A percentile compares a stretch with the other conserved stretches of the same genome.
Conservation (phyloP, 1,284 basidiomycete species). For the Blastosporella zonata region DNA sequence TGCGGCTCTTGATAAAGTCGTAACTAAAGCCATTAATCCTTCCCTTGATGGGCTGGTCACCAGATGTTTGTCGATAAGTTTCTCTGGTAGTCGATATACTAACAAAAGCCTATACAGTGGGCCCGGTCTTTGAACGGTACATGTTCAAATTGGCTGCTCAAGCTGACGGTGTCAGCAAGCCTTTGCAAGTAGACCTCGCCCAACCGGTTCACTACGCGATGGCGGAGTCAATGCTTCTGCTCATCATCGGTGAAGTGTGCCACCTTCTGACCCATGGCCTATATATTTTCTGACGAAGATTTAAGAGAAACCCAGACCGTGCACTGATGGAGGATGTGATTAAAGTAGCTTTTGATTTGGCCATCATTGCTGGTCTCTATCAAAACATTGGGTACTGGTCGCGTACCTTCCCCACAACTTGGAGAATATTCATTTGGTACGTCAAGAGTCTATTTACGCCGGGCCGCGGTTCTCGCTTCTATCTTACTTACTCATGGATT, state of each 20-base stretch:
- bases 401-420: conserved; percentile 8
- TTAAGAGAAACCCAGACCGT: conserved; percentile 6
- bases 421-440: conserved; percentile 10
- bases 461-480: too few relatives aligned
- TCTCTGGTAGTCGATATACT: not conserved
- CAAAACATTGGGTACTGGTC: conserved; percentile 13
- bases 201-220: conserved; percentile 8
- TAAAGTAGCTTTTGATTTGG: conserved; percentile 8
- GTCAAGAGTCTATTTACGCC: not conserved
- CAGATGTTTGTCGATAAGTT: not conserved
- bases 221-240: conserved; percentile 14
- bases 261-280: not conserved
- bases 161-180: not conserved
- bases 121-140: conserved; percentile 7
- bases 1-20: conserved; percentile 9
- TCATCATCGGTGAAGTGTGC: conserved; percentile 13
- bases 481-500: not conserved
- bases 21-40: conserved; percentile 10
- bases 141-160: conserved; percentile 10
- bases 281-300: not conserved
- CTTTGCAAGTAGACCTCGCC: conserved; percentile 6
- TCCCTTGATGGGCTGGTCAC: not conserved
- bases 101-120: not conserved
- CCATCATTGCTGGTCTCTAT: conserved; percentile 11
- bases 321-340: conserved; percentile 7